Percentiles rank a stretch among this genome's conserved stretches.
phyloP scores from a whole-genome alignment of 1,284 basidiomycete species.

The Ustilago nuda region DNA sequence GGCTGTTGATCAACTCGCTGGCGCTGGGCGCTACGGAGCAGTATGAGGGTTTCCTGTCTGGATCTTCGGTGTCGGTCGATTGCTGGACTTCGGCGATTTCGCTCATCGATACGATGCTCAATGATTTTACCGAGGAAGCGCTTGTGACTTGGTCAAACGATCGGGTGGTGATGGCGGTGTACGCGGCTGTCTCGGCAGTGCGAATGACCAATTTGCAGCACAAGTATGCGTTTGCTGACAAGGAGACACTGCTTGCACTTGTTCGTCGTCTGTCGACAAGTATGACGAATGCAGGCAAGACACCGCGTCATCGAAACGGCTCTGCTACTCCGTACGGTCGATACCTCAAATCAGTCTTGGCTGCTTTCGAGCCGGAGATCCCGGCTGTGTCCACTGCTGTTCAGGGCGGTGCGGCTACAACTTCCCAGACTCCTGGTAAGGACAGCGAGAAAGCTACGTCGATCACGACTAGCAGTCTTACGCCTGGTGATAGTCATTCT shows the following conservation, averaged over 20 bases:
- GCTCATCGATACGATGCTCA: conserved; percentile 57
- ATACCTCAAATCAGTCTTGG: conserved; percentile 55
- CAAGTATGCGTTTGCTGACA: conserved; percentile 54
- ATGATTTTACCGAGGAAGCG: conserved; percentile 48
- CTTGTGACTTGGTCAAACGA: conserved; percentile 58
- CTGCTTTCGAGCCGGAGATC: conserved; percentile 43
- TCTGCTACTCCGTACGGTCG: conserved; percentile 58
- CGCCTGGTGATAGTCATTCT: conserved; percentile 45
- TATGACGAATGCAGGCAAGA: conserved; percentile 57
- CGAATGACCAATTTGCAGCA: conserved; percentile 56
- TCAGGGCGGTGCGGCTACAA: conserved; percentile 5
- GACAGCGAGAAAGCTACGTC: conserved; percentile 44
- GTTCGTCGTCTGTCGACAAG: conserved; percentile 45
- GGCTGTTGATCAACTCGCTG: conserved; percentile 56
- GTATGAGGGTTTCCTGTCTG: conserved; percentile 40
- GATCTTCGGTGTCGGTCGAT: conserved; percentile 52
- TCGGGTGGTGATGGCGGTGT: conserved; percentile 59
- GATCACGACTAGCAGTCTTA: conserved; percentile 43
- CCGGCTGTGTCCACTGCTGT: conserved; percentile 2
- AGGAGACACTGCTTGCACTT: conserved; percentile 45
- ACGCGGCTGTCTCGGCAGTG: conserved; percentile 57
- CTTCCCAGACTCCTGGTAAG: conserved; percentile 40
- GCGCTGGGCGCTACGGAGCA: conserved; percentile 57
- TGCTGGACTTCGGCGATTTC: conserved; percentile 55
- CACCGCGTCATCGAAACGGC: conserved; percentile 58